phyloP scores from a whole-genome alignment of 768 basidiomycete species.

The Hypholoma fasciculare region DNA sequence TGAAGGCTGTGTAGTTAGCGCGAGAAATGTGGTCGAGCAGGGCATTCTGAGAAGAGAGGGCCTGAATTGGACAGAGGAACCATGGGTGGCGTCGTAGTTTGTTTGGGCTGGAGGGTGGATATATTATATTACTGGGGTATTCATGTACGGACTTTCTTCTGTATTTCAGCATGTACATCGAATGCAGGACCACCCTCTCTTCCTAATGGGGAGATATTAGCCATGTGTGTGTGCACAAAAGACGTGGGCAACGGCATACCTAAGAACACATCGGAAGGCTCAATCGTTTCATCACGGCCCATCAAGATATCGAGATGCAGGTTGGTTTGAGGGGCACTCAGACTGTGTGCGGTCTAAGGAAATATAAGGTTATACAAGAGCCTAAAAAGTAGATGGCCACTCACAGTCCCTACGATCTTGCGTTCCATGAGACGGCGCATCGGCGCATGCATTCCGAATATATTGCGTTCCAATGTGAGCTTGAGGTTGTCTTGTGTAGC shows the following conservation, averaged over 20 bases:
- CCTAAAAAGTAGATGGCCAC: conserved; percentile 22
- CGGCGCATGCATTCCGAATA: conserved; percentile 87
- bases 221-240: conserved; percentile 2
- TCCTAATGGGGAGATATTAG: conserved; percentile 35
- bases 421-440: conserved; percentile 93
- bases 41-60: conserved; percentile 40
- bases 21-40: conserved; percentile 53
- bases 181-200: conserved; percentile 48
- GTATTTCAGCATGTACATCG: conserved; percentile 68
- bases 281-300: conserved; percentile 87
- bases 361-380: not conserved
- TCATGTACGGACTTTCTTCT: conserved; percentile 56
- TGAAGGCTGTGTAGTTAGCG: conserved; percentile 79
- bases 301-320: conserved; percentile 90
- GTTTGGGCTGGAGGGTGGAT: not conserved
- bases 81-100: conserved; percentile 17
- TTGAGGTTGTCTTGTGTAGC: conserved; percentile 87
- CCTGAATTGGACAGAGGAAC: conserved; percentile 20
- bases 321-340: conserved; percentile 68
- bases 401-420: conserved; percentile 75
- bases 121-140: conserved; percentile 11
- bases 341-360: conserved; percentile 63
- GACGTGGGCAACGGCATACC: conserved; percentile 41
- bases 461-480: conserved; percentile 80
- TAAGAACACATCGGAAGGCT: conserved; percentile 77